Base-by-base conservation (phyloP, 768 basidiomycete genomes). In the Leccinum broughii region DNA sequence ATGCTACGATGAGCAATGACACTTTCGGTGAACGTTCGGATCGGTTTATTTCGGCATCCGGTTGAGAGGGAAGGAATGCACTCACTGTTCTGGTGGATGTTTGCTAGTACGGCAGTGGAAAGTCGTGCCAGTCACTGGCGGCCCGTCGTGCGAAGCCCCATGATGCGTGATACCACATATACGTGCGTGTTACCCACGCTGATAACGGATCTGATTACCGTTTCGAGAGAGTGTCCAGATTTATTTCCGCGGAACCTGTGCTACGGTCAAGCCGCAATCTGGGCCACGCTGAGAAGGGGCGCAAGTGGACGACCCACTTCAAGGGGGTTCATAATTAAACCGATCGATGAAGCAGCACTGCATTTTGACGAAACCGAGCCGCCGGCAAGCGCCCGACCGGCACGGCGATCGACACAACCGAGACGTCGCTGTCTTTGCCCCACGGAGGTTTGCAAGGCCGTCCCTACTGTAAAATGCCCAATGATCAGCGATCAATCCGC, bases 341-440 rank as follows among this genome's bases (percentile, higher is more conserved):
- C 14, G 6, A 14, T 20, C 39, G 14, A 50, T 44, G 32, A 7
- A 56, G 24, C 17, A 58, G 26, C 64, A 66, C 61, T 3, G 65
- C 61, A 24, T 55, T 37, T 49, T n/a, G 11, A 56, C 32, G 1
- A 53, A 10, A n/a, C 14, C 20, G 41, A 2, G 32, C n/a, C 22
- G 7, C 62, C 65, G 65, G 55, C 39, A 9, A 9, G 6, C 11
- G 13, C 6, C 50, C 26, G 3, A 54, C 61, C 51, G 64, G 61
- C 11, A 56, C 57, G 57, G 57, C 0, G 20, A 9, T 63, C 3
- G 26, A 22, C 22, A 6, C 24, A 54, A 34, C 65, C 64, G 65
- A 24, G 22, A 35, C 13, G 17, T 20, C 44, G 24, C 48, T 50
- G 48, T 26, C 24, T 26, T 26, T 50, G 24, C 6, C 24, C 37